Evolutionary conservation across 163 green algal genomes (phyloP).

Genomic region (Chlamydomonas reinhardtii): DNA sequence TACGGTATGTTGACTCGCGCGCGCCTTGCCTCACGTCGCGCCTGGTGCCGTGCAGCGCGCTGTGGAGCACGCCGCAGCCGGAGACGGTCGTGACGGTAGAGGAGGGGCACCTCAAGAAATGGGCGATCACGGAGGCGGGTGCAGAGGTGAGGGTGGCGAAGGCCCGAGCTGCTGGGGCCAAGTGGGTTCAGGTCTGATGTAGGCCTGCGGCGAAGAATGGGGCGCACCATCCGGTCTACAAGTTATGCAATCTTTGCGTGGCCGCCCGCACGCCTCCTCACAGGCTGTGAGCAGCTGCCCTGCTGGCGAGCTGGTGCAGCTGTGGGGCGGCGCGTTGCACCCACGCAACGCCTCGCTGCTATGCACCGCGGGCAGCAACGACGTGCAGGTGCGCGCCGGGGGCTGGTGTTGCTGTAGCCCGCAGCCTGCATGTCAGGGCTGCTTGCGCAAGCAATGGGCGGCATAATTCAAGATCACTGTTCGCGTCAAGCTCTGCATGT

Average conservation of each 20-base stretch:
- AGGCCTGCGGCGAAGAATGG: no score
- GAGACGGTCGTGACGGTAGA: conserved; percentile 65
- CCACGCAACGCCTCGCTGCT: conserved; percentile 53
- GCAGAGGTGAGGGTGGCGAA: conserved; percentile 4
- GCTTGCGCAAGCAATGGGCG: no score
- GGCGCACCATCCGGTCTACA: no score
- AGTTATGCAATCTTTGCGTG: no score
- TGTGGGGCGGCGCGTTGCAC: conserved; percentile 70
- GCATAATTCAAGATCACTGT: no score
- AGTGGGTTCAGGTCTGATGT: background rate
- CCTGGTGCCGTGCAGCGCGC: conserved; percentile 39
- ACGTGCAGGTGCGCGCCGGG: conserved; percentile 39
- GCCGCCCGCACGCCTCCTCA: no score
- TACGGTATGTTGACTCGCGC: no score
- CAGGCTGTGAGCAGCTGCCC: conserved; percentile 21
- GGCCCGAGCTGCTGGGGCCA: background rate
- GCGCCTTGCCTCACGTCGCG: no score
- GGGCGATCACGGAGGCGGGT: conserved; percentile 42
- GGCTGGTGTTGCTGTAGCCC: no score
- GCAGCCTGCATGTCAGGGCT: no score
- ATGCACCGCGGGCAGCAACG: conserved; percentile 61
- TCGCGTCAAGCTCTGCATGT: no score
- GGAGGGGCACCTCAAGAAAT: conserved; percentile 62
- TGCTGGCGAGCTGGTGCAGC: conserved; percentile 69
- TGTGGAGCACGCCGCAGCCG: conserved; percentile 60